Base-by-base conservation (phyloP, 768 basidiomycete genomes). In the Jaapia argillacea region DNA sequence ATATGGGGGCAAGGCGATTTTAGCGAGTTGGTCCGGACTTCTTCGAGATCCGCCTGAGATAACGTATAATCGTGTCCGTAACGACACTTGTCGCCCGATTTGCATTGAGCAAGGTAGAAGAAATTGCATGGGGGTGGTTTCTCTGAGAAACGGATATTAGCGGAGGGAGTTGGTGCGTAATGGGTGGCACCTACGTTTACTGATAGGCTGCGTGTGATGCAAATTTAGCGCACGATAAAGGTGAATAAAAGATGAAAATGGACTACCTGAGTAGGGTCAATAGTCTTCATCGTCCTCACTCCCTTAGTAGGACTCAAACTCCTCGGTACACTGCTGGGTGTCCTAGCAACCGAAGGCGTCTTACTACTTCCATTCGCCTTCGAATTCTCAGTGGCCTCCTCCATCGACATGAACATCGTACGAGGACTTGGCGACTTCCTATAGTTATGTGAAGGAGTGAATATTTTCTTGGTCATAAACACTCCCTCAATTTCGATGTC, bases 71-170 rank as follows among this genome's bases (percentile, higher is more conserved):
- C 51, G 40, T 67, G 66, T 13, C 55, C 54, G 41, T 60, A 66
- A 24, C 49, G 57, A 48, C 66, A 67, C 18, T 54, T 54, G 3
- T 49, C 44, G 6, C 61, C 63, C 21, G 57, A 50, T 46, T 49
- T 55, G 45, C 62, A 63, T 26, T 51, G 41, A 5, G 58, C 51
- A 6, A 63, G 49, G 42, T 67, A 66, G 49, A 50, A 58, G 49
- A 62, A 61, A 26, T 60, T 67, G 51, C 66, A 67, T 3, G 66
- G 66, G 4, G 60, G 59, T 14, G 65, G 65, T 45, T 48, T 58
- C 26, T 62, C 65, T 66, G 44, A 16, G 14, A n/a, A 26, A 10
- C n/a, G n/a, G 10, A 33, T 33, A 16, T 33, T 10, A 33, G 31
- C 33, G 22, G 13, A 3, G n/a, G 23, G 16, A 46, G 37, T 21